Conservation (phyloP, 805 yeast genomes). For the Wickerhamiella sorbophila region DNA sequence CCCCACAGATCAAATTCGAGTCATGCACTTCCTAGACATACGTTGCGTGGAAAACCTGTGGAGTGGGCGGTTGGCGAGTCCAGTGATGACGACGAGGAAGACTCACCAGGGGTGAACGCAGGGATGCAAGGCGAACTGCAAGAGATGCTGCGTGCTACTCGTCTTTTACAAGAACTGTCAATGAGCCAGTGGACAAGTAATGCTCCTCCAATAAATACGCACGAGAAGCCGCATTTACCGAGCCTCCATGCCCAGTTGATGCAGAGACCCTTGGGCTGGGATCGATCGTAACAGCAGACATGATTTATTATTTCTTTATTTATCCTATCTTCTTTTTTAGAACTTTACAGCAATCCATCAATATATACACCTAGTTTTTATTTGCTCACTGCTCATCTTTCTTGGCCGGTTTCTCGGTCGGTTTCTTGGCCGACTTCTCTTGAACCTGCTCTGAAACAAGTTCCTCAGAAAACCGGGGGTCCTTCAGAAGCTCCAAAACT, state of each 20-base stretch:
- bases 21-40: neutral
- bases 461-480: slow-evolving; percentile 29
- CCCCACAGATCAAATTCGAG: neutral
- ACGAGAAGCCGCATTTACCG: neutral
- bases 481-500: slow-evolving; percentile 55
- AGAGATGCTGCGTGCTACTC: slow-evolving; percentile 29
- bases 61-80: slow-evolving; percentile 14
- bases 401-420: too few species aligned
- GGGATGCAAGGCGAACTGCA: slow-evolving; percentile 25
- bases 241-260: neutral
- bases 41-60: slow-evolving; percentile 2
- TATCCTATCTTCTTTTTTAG: too few species aligned
- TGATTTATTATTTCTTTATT: too few species aligned
- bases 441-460: neutral
- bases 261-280: neutral
- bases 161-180: slow-evolving; percentile 29
- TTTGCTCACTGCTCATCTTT: too few species aligned
- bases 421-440: too few species aligned
- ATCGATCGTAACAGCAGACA: neutral
- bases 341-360: too few species aligned
- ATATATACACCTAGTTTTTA: too few species aligned
- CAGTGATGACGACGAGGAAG: slow-evolving; percentile 14
- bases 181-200: slow-evolving; percentile 13
- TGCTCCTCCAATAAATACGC: neutral
- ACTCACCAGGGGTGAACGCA: slow-evolving; percentile 15